A percentile compares a stretch with the other conserved stretches of the same genome.
phyloP scores from a whole-genome alignment of 495 filamentous ascomycete species.

The Penicillium silybi region DNA sequence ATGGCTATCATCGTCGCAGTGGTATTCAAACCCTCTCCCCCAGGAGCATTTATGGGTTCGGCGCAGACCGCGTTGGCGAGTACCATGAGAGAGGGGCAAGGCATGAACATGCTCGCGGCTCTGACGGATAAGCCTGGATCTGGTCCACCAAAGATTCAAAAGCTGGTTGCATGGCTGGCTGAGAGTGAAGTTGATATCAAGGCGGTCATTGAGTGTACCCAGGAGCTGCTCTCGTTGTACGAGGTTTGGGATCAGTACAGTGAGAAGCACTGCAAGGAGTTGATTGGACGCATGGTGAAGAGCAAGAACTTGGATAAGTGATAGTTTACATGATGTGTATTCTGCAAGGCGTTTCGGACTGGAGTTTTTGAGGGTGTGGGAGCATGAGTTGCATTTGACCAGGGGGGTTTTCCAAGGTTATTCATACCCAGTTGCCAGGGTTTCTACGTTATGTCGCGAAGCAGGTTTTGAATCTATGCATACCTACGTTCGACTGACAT shows the following conservation, averaged over 20 bases:
- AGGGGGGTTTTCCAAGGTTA: neutral
- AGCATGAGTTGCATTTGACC: neutral
- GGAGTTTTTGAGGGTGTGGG: neutral
- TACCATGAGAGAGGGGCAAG: conserved; percentile 39
- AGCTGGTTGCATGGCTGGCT: conserved; percentile 79
- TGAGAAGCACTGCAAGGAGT: conserved; percentile 74
- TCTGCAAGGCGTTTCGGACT: neutral
- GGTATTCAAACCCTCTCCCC: conserved; percentile 61
- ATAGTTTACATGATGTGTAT: conserved; percentile 9
- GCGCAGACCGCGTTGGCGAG: conserved; percentile 36
- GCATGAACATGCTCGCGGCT: conserved; percentile 39
- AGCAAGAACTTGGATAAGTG: conserved; percentile 74
- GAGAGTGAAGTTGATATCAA: conserved; percentile 91
- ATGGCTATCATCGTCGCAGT: conserved; percentile 86
- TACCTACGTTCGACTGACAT: neutral
- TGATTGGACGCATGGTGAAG: conserved; percentile 81
- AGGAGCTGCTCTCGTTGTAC: conserved; percentile 94
- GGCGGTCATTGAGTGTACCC: conserved; percentile 86
- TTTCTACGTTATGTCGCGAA: neutral
- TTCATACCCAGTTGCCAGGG: neutral
- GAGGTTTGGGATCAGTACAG: conserved; percentile 87
- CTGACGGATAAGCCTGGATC: conserved; percentile 32
- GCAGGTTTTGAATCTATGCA: neutral
- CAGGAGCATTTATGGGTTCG: conserved; percentile 35
- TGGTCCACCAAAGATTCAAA: conserved; percentile 55